phyloP scores from a whole-genome alignment of 306 rosid species.

The Cicer yamashitae region DNA sequence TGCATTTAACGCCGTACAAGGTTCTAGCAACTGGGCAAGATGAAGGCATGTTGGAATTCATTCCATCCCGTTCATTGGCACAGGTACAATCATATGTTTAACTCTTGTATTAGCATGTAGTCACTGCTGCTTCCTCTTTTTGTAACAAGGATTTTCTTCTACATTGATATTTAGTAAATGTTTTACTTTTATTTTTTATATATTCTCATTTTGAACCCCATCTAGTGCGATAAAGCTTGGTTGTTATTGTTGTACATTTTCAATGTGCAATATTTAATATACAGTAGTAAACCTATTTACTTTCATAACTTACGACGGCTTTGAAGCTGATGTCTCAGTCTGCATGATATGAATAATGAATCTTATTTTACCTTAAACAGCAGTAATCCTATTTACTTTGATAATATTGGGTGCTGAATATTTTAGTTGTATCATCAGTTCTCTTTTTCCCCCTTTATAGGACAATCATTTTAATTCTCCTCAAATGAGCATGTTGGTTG shows the following conservation, averaged over 20 bases:
- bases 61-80: constrained; percentile 92
- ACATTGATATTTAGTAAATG: constrained; percentile 8
- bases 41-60: constrained; percentile 96
- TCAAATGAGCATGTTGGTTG: constrained; percentile 17
- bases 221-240: not conserved
- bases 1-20: constrained; percentile 88
- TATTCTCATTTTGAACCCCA: not conserved
- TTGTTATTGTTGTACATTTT: not conserved
- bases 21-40: constrained; percentile 99
- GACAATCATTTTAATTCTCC: constrained; percentile 16
- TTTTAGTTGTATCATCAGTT: constrained; percentile 5
- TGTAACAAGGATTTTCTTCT: constrained; percentile 16
- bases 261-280: not conserved
- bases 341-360: not conserved
- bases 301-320: constrained; percentile 15
- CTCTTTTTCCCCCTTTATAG: not conserved
- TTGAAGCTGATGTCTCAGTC: constrained; percentile 33
- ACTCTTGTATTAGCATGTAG: constrained; percentile 13
- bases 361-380: constrained; percentile 6
- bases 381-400: not conserved
- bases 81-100: constrained; percentile 54
- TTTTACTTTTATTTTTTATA: not conserved
- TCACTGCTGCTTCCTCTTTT: constrained; percentile 42
- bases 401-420: constrained; percentile 31
- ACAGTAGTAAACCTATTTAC: constrained; percentile 28